phyloP scores from a whole-genome alignment of 257 asterid species.

The Scutellaria baicalensis region DNA sequence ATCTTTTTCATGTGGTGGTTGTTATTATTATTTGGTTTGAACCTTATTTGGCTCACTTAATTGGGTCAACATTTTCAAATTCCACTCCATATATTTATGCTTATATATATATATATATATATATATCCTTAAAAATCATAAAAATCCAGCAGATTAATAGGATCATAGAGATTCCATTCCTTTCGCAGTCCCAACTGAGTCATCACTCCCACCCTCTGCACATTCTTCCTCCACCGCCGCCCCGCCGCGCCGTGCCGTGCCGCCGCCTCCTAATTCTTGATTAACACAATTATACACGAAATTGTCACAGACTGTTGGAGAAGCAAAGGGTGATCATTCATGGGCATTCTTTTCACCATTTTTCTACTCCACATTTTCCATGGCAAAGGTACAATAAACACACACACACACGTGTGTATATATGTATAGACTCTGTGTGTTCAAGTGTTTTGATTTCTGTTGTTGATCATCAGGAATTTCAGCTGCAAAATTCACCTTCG shows the following conservation, averaged over 20 bases:
- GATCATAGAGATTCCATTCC: background rate
- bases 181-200: background rate
- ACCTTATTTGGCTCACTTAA: too few species aligned
- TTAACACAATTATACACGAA: background rate
- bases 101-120: too few species aligned
- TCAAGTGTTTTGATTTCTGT: background rate
- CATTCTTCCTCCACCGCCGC: background rate
- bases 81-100: too few species aligned
- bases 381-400: background rate
- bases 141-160: background rate
- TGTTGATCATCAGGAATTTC: background rate
- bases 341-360: constrained; percentile 2
- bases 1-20: too few species aligned
- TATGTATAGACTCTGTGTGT: background rate
- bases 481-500: constrained; percentile 42
- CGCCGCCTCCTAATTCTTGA: background rate
- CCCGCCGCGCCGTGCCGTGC: background rate
- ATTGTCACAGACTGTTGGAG: background rate
- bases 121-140: too few species aligned
- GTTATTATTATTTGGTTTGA: too few species aligned
- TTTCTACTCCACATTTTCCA: constrained; percentile 9
- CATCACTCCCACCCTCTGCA: background rate
- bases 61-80: too few species aligned
- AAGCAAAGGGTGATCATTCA: background rate
- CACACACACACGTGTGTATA: too few species aligned